Evolutionary conservation across 2,329 filamentous ascomycete genomes (phyloP), one percentile per base, ranked within the genome.

Genomic region (Ceratocystis ficicola): DNA sequence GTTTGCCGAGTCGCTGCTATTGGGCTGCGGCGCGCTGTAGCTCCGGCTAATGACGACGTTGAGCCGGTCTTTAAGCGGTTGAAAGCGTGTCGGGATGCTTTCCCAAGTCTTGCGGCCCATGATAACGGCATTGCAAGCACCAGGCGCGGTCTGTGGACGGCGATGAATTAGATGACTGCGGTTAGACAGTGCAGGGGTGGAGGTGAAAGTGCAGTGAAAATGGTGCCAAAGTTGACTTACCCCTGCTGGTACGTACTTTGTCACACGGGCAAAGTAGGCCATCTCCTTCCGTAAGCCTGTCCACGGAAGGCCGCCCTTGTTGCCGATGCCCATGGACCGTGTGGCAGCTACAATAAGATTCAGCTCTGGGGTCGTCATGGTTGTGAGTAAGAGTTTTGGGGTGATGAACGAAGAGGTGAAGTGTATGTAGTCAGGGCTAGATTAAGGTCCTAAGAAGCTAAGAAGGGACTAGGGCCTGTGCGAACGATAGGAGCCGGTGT

Each of bases 81-180:
- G 82, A 73, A 94, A 91, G 63, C 80, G 82, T 5, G 79, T 73
- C 1, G 94, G 93, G 68, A 99, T 93, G 69, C 86, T 90, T 64
- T 95, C 90, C 87, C 93, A 99, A 0, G 94, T 99, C 76, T 95
- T 96, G 72, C 94, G 88, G 68, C 94, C 94, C 94, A 99, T 99
- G 70, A 99, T 87, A 63, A 97, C 89, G 20, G 89, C 88, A 74
- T 92, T 93, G 70, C 77, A 67, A 52, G 77, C 70, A 0, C 73
- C 69, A 6, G 75, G 67, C 1, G 75, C 71, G 3, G 72, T 68
- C 75, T 76, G 62, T 7, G 60, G 25, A 60, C 32, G 46, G 22
- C n/a, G 32, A 30, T 25, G 30, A 15, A 5, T 44, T 20, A 62
- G 36, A 15, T 15, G 12, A 41, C 12, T 15, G 36, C 36, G 48